These are phyloP conservation scores for Cordyceps javanica DNA, from an alignment of 2,329 filamentous ascomycete species.

Conservation along the genomic window DNA sequence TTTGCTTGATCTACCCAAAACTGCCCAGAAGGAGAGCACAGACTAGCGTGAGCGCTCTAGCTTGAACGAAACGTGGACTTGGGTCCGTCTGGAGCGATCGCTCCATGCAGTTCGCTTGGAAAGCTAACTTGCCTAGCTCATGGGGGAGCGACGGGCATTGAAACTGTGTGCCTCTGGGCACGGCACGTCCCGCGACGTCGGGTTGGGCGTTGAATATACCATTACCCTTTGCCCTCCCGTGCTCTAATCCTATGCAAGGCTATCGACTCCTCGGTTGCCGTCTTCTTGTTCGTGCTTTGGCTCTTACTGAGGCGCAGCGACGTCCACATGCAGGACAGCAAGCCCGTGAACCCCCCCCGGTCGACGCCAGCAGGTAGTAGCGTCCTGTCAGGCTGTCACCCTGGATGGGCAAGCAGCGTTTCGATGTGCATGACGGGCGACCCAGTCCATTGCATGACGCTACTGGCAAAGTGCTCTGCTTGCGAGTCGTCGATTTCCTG, in stretches of 20 bases:
- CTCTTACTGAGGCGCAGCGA: not conserved
- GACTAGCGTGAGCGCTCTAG: not conserved
- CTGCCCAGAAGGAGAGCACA: not conserved
- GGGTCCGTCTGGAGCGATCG: not conserved
- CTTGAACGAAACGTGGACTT: not conserved
- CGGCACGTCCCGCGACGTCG: not conserved
- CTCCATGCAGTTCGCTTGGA: conserved; percentile 3
- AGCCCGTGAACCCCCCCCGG: not conserved
- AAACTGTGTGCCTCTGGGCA: not conserved
- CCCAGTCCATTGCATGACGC: not conserved
- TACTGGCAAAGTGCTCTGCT: not conserved
- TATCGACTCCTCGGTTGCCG: not conserved
- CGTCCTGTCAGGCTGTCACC: not conserved
- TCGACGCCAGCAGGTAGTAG: conserved; percentile 1
- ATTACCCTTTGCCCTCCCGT: too few species aligned
- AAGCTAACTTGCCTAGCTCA: too few species aligned
- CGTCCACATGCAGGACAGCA: not conserved
- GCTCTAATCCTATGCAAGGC: too few species aligned
- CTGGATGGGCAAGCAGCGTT: not conserved
- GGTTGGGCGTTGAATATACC: not conserved
- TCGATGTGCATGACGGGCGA: not conserved
- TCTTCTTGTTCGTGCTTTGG: not conserved
- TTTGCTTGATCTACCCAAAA: not conserved
- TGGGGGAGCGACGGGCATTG: not conserved
- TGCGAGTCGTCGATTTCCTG: not conserved